Conservation (phyloP, 1,284 basidiomycete genomes). For the Gymnopus androsaceus region DNA sequence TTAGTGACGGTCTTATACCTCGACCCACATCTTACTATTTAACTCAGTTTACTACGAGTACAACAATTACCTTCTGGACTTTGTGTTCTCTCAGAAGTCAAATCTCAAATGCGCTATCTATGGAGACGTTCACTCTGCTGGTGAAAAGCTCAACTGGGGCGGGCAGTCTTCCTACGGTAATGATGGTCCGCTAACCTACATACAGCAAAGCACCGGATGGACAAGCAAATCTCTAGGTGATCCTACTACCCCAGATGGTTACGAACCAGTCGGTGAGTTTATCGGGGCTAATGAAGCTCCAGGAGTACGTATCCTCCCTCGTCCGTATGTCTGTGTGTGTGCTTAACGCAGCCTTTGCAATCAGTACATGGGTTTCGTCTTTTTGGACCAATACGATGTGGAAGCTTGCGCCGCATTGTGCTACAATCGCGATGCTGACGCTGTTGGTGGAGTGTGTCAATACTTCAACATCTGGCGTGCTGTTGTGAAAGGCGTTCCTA, state of each 20-base stretch:
- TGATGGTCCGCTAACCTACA: conserved; percentile 33
- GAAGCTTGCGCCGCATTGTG: conserved; percentile 23
- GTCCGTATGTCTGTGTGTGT: not conserved
- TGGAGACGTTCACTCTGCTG: conserved; percentile 35
- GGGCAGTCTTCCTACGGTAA: conserved; percentile 32
- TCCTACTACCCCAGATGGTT: conserved; percentile 38
- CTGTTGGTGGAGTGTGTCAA: conserved; percentile 22
- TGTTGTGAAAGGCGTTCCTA: conserved; percentile 18
- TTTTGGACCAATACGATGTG: conserved; percentile 23
- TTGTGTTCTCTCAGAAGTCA: conserved; percentile 35
- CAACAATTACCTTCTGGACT: conserved; percentile 42
- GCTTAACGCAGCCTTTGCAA: not conserved
- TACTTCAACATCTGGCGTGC: conserved; percentile 30
- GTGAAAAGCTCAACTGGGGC: conserved; percentile 38
- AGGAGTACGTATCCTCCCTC: conserved; percentile 34
- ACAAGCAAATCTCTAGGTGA: conserved; percentile 34
- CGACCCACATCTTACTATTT: not conserved
- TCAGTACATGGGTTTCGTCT: conserved; percentile 25
- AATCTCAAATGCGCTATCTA: conserved; percentile 47
- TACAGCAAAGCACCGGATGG: conserved; percentile 42
- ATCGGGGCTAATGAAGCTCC: conserved; percentile 47
- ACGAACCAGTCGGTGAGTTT: conserved; percentile 44
- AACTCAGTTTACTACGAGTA: conserved; percentile 41
- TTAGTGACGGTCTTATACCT: not conserved
- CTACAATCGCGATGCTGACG: conserved; percentile 19